These are phyloP conservation scores for Aurantiochytrium sp. DNA, from an alignment of 108 stramenopile genomes.

Conservation along the genomic window DNA sequence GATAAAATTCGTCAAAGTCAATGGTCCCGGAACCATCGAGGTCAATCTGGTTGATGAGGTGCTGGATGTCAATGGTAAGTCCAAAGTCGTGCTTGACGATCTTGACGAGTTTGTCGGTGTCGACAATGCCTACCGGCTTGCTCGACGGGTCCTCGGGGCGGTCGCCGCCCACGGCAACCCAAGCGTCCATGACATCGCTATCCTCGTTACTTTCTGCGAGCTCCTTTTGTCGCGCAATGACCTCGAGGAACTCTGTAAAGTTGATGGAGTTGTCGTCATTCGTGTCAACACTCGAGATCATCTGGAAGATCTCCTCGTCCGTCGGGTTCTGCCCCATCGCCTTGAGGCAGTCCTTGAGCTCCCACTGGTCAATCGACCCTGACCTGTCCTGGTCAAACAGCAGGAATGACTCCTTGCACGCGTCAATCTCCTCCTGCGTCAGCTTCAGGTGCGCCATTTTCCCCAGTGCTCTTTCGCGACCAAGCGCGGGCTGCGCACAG, in stretches of 20 bases:
- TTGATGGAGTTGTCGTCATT: slow-evolving; percentile 82
- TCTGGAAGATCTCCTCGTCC: slow-evolving; percentile 83
- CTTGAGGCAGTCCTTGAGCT: slow-evolving; percentile 72
- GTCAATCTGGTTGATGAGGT: slow-evolving; percentile 71
- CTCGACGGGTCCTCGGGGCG: slow-evolving; percentile 64
- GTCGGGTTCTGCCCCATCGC: slow-evolving; percentile 86
- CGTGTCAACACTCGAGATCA: slow-evolving; percentile 76
- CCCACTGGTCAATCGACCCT: slow-evolving; percentile 82
- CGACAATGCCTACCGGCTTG: slow-evolving; percentile 30
- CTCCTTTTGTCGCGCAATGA: slow-evolving; percentile 82
- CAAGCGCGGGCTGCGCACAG: too few species aligned
- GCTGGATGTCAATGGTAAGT: slow-evolving; percentile 75
- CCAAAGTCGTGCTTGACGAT: slow-evolving; percentile 79
- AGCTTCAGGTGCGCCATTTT: slow-evolving; percentile 48
- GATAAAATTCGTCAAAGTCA: slow-evolving; percentile 75
- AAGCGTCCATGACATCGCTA: slow-evolving; percentile 79
- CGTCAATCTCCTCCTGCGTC: slow-evolving; percentile 66
- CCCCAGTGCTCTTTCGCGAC: not conserved
- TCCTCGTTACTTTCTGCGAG: slow-evolving; percentile 46
- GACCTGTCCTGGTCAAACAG: slow-evolving; percentile 57
- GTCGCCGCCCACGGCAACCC: slow-evolving; percentile 77
- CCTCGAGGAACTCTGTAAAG: slow-evolving; percentile 82
- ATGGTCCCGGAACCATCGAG: slow-evolving; percentile 73
- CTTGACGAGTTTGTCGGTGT: slow-evolving; percentile 65
- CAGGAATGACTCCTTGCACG: slow-evolving; percentile 76